Evolutionary conservation across 176 grass and related monocot genomes (phyloP).

Genomic region (Elymus sibiricus): DNA sequence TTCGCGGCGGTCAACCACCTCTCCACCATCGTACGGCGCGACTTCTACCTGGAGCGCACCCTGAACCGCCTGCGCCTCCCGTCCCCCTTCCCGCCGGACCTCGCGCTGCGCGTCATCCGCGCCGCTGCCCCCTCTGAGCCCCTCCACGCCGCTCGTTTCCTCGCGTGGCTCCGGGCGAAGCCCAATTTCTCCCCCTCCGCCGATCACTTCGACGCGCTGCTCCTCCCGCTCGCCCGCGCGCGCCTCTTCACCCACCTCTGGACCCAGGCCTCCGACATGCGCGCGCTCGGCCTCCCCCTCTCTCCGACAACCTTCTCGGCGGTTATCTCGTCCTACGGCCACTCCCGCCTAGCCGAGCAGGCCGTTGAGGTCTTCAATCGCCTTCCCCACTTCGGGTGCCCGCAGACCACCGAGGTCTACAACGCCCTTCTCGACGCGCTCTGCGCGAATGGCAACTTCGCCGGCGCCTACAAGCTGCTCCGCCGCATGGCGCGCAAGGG

Average conservation of each 20-base stretch:
- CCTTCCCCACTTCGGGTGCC: slow-evolving; percentile 75
- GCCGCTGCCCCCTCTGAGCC: slow-evolving; percentile 61
- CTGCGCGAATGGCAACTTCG: slow-evolving; percentile 68
- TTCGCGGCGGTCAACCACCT: slow-evolving; percentile 83
- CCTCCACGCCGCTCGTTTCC: slow-evolving; percentile 77
- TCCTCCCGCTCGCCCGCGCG: slow-evolving; percentile 70
- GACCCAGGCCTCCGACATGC: slow-evolving; percentile 79
- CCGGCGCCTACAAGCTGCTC: slow-evolving; percentile 77
- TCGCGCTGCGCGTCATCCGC: slow-evolving; percentile 76
- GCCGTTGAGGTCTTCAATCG: slow-evolving; percentile 92
- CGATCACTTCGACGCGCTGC: slow-evolving; percentile 78
- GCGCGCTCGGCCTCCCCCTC: slow-evolving; percentile 58
- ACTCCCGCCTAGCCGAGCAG: slow-evolving; percentile 56
- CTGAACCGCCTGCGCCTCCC: slow-evolving; percentile 86
- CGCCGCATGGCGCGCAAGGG: slow-evolving; percentile 86
- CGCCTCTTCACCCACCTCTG: slow-evolving; percentile 78
- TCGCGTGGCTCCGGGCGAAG: slow-evolving; percentile 66
- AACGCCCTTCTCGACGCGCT: slow-evolving; percentile 91
- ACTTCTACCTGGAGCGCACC: slow-evolving; percentile 97
- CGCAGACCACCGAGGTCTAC: slow-evolving; percentile 78
- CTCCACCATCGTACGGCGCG: slow-evolving; percentile 78
- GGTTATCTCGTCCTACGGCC: slow-evolving; percentile 82
- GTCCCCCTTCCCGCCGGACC: slow-evolving; percentile 65
- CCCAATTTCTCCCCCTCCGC: slow-evolving; percentile 54
- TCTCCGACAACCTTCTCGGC: slow-evolving; percentile 58